Conservation (phyloP, 1,284 basidiomycete species). For the Butyriboletus pseudospeciosus region DNA sequence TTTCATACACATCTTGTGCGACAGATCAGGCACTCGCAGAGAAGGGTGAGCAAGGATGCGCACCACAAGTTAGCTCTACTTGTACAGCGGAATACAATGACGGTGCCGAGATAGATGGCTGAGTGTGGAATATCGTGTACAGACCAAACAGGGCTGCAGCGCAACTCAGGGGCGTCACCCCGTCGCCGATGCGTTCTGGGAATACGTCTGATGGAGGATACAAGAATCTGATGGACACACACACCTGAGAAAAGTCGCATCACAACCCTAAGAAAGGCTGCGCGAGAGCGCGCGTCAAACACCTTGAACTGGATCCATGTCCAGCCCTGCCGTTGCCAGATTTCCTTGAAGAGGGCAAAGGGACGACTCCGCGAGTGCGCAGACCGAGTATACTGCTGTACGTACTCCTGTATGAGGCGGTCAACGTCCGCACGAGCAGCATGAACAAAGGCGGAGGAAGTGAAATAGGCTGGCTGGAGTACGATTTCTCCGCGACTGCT, state of each 20-base stretch:
- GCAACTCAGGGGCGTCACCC: constrained; percentile 48
- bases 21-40: constrained; percentile 4
- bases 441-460: constrained; percentile 64
- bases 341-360: constrained; percentile 61
- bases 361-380: constrained; percentile 37
- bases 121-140: constrained; percentile 64
- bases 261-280: constrained; percentile 53
- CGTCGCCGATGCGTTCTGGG: constrained; percentile 51
- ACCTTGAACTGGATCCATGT: constrained; percentile 67
- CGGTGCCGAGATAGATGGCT: constrained; percentile 53
- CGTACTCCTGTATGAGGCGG: constrained; percentile 46
- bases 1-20: constrained; percentile 49
- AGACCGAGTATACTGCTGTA: constrained; percentile 40
- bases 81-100: constrained; percentile 43
- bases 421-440: constrained; percentile 63
- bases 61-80: constrained; percentile 58
- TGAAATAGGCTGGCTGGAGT: constrained; percentile 70
- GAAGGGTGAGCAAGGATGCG: constrained; percentile 14
- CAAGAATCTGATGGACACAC: constrained; percentile 8
- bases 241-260: constrained; percentile 64
- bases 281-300: constrained; percentile 59
- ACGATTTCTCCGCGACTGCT: constrained; percentile 51
- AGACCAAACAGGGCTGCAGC: constrained; percentile 60
- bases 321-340: constrained; percentile 70
- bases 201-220: neutral